Evolutionary conservation across 1,284 basidiomycete species (phyloP), one percentile per base, ranked within the genome.

Genomic region (Ustilago hordei): DNA sequence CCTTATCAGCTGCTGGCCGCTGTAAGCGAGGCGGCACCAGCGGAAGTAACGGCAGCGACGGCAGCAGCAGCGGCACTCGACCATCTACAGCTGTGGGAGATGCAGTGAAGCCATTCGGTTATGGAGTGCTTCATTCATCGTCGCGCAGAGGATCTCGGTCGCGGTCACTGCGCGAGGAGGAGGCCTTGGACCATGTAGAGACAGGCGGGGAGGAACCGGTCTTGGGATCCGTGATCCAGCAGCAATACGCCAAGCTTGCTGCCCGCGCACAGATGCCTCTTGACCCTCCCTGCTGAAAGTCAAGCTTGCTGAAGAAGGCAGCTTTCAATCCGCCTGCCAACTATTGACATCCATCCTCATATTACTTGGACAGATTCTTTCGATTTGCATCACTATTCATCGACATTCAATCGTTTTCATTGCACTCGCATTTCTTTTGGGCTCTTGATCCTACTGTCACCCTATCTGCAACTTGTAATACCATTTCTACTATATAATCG

Each of bases 41-140:
- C 32, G 56, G 57, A 23, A 64, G 63, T 35, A 58, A 15, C 32
- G 48, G 55, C 11, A 60, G 58, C 35, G 57, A 65, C 15, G 55
- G 50, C 12, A 62, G 60, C 60, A 41, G 56, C 50, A 60, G 66
- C 35, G 59, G 56, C 3, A 39, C 55, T 43, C 65, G 71, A n/a
- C 72, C 72, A 2, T 69, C 62, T 6, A 75, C 75, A 11, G 63
- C 70, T 5, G 55, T 55, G 2, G 75, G 70, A 17, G 74, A 68
- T 12, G 63, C 63, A 31, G 70, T 78, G 15, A 73, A 70, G 36
- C 75, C 75, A 1, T 78, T 78, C 41, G 75, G 75, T 13, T 63
- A 52, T 39, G 70, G 66, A n/a, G 28, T 64, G 17, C 47, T 60
- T 2, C 8, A 31, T 15, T 41, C 56, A 4, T 48, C 56, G 0